These are phyloP conservation scores for Dillenia turbinata DNA, from an alignment of 164 flowering plant species.

Conservation along the genomic window DNA sequence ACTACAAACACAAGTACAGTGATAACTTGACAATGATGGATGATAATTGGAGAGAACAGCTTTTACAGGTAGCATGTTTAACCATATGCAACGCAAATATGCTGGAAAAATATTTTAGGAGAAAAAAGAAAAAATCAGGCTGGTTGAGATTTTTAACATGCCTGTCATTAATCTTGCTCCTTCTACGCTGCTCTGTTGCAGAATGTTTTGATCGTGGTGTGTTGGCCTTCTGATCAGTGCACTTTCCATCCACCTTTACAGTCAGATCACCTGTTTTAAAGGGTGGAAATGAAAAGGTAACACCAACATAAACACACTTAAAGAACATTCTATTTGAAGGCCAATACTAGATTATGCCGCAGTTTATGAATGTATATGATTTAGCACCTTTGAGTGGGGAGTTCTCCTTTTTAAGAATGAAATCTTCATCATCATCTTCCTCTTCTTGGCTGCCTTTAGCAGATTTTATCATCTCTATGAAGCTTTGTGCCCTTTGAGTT, in stretches of 20 bases:
- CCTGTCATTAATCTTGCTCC: constrained; percentile 97
- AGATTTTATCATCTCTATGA: constrained; percentile 69
- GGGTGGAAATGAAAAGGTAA: constrained; percentile 2
- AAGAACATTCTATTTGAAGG: not conserved
- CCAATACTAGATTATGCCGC: not conserved
- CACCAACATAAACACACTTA: not conserved
- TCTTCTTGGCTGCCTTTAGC: constrained; percentile 48
- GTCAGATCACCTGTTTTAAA: constrained; percentile 37
- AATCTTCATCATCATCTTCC: constrained; percentile 64
- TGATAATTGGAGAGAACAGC: no score
- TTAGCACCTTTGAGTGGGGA: constrained; percentile 50
- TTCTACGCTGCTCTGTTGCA: constrained; percentile 90
- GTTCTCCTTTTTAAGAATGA: constrained; percentile 53
- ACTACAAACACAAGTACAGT: no score
- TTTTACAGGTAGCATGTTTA: no score
- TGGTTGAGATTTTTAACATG: constrained; percentile 17
- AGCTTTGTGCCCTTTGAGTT: constrained; percentile 41
- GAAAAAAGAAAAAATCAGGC: no score
- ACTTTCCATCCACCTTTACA: constrained; percentile 27
- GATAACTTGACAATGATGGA: no score
- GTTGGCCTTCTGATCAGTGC: constrained; percentile 53
- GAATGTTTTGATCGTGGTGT: constrained; percentile 88
- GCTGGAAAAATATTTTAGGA: no score
- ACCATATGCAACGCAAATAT: no score
- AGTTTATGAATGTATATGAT: no score